These are phyloP conservation scores for Oryza brachyantha DNA, from an alignment of 176 grass and related monocot species.

Conservation along the genomic window DNA sequence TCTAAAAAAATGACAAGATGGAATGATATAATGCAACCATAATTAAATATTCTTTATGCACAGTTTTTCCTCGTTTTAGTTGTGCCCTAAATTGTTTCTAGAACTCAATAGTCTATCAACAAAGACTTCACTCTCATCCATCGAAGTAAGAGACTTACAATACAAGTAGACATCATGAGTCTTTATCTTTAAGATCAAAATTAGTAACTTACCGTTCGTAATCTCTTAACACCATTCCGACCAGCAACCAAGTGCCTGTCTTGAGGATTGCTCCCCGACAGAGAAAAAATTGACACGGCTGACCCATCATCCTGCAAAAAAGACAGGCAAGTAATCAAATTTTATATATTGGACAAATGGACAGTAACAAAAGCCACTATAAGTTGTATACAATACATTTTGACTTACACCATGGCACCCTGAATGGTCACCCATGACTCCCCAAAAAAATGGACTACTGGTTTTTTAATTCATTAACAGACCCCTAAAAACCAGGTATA, in stretches of 20 bases:
- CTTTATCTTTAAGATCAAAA: not conserved
- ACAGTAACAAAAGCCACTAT: not conserved
- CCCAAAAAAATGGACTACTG: not conserved
- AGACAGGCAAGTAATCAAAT: conserved; percentile 18
- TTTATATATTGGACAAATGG: conserved; percentile 9
- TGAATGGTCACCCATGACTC: not conserved
- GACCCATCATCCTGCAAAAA: conserved; percentile 89
- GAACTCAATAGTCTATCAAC: not conserved
- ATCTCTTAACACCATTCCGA: conserved; percentile 90
- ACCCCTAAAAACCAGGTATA: not conserved
- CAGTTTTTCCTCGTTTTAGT: not conserved
- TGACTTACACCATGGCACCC: not conserved
- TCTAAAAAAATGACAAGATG: not conserved
- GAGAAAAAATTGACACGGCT: conserved; percentile 88
- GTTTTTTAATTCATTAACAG: not conserved
- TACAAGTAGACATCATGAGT: conserved; percentile 18
- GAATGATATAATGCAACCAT: not conserved
- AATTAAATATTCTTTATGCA: not conserved
- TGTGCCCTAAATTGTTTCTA: not conserved
- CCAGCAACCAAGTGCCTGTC: conserved; percentile 93
- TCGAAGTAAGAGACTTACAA: not conserved
- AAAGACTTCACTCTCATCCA: not conserved
- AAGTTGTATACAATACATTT: not conserved
- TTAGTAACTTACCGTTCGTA: conserved; percentile 67
- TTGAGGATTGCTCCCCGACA: conserved; percentile 85